Conservation (phyloP, 441 rosid genomes). For the Isatis lusitanica region DNA sequence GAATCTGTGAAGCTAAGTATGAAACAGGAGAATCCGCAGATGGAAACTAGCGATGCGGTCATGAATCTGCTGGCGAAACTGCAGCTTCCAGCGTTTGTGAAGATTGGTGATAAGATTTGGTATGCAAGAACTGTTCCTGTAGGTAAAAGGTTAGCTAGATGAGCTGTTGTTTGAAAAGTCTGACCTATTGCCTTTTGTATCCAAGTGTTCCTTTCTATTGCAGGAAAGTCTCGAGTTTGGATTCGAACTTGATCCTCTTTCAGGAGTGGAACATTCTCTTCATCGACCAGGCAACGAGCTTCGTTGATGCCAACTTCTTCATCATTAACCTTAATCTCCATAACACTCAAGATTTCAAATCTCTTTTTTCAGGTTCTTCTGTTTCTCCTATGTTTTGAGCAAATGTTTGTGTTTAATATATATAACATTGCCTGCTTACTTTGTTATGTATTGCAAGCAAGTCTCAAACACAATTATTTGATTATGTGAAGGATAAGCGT, state of each 20-base stretch:
- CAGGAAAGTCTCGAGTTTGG: constrained; percentile 34
- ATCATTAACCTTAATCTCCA: constrained; percentile 56
- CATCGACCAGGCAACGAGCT: background rate
- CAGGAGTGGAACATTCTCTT: constrained; percentile 51
- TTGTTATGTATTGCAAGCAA: constrained; percentile 2
- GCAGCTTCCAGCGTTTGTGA: constrained; percentile 68
- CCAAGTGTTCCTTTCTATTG: constrained; percentile 40
- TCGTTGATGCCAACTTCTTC: constrained; percentile 22
- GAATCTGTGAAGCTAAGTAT: constrained; percentile 75
- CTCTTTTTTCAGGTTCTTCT: background rate
- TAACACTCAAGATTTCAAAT: constrained; percentile 21
- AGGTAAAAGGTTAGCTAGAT: constrained; percentile 78
- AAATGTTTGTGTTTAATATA: background rate
- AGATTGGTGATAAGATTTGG: constrained; percentile 73
- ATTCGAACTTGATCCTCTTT: background rate
- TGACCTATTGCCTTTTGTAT: constrained; percentile 74
- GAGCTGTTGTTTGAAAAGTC: constrained; percentile 76
- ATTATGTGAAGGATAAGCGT: constrained; percentile 17
- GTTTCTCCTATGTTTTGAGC: background rate
- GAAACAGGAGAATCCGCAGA: constrained; percentile 73
- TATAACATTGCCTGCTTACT: background rate
- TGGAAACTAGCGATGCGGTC: constrained; percentile 53
- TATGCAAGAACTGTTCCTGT: constrained; percentile 86
- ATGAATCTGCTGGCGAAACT: constrained; percentile 55
- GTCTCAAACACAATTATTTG: background rate